Percentiles rank a stretch among this genome's conserved stretches.
phyloP scores from a whole-genome alignment of 208 protist species.

The Wallacemonas rigidus region DNA sequence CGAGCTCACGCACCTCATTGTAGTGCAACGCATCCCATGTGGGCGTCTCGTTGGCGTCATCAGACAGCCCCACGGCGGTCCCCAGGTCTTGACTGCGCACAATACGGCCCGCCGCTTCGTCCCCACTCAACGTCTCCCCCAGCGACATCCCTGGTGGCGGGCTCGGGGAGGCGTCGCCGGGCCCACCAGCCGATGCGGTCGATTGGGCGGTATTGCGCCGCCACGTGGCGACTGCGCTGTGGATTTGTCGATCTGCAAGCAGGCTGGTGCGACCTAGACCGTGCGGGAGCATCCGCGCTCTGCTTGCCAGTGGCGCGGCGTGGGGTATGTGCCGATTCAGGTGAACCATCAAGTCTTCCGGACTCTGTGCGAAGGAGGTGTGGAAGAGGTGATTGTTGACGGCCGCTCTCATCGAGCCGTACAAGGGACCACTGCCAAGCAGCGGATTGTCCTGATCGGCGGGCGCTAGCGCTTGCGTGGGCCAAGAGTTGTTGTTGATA shows the following conservation, averaged over 20 bases:
- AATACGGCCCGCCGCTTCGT: slow-evolving; percentile 4
- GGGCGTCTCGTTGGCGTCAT: slow-evolving; percentile 20
- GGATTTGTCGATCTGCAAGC: neutral
- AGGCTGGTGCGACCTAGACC: neutral
- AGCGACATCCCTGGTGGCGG: neutral
- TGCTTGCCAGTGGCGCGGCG: neutral
- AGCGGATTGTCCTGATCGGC: neutral
- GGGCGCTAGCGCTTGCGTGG: neutral
- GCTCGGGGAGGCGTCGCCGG: neutral
- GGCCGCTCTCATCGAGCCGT: neutral
- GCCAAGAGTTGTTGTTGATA: neutral
- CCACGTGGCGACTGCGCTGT: neutral
- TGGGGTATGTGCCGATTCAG: neutral
- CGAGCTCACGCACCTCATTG: slow-evolving; percentile 66
- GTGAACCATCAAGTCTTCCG: neutral
- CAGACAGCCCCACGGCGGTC: slow-evolving; percentile 22
- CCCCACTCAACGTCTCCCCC: slow-evolving; percentile 21
- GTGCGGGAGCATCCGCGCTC: neutral
- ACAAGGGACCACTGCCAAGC: neutral
- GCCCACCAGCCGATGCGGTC: neutral
- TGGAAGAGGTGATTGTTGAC: neutral
- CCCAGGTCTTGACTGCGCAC: slow-evolving; percentile 15
- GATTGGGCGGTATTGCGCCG: neutral
- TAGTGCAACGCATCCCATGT: slow-evolving; percentile 46
- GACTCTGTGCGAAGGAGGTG: neutral